Evolutionary conservation across 2,329 filamentous ascomycete species (phyloP).

Genomic region (Xylaria sp.): DNA sequence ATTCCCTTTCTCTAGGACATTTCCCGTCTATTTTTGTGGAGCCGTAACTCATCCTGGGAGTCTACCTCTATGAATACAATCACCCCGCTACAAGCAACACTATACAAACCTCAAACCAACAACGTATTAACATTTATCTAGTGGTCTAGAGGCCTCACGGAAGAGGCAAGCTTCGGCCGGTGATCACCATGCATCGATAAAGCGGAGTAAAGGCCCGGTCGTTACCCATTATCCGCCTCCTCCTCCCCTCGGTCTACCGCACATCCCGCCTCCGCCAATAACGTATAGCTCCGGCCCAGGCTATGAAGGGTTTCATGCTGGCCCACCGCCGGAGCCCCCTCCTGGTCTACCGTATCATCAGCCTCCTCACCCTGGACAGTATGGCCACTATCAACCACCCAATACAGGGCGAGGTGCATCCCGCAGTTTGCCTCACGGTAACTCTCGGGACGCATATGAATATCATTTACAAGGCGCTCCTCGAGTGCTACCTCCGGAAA

Average conservation of each 20-base stretch:
- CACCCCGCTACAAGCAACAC: neutral
- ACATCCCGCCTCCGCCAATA: slow-evolving; percentile 38
- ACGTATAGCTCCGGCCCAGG: slow-evolving; percentile 38
- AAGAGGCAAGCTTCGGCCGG: slow-evolving; percentile 45
- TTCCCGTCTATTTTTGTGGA: slow-evolving; percentile 2
- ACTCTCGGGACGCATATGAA: slow-evolving; percentile 29
- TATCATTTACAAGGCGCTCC: slow-evolving; percentile 21
- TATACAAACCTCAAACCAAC: neutral
- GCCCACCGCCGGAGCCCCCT: slow-evolving; percentile 38
- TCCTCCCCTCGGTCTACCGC: slow-evolving; percentile 31
- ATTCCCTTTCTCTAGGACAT: slow-evolving; percentile 5
- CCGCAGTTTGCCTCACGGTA: slow-evolving; percentile 13
- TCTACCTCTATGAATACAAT: neutral
- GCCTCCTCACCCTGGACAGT: slow-evolving; percentile 21
- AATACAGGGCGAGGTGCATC: slow-evolving; percentile 19
- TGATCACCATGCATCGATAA: slow-evolving; percentile 40
- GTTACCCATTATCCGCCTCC: slow-evolving; percentile 50
- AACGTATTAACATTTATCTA: slow-evolving; percentile 39
- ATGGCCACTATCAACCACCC: slow-evolving; percentile 31
- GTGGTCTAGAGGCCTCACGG: slow-evolving; percentile 49
- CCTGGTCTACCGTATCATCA: slow-evolving; percentile 23
- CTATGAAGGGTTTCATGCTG: slow-evolving; percentile 30
- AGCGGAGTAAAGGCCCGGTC: slow-evolving; percentile 48
- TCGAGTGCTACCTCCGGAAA: slow-evolving; percentile 23
- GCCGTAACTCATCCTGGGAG: neutral